Evolutionary conservation across 2,329 filamentous ascomycete species (phyloP), one percentile per base, ranked within the genome.

Genomic region (Pseudopithomyces maydicus): DNA sequence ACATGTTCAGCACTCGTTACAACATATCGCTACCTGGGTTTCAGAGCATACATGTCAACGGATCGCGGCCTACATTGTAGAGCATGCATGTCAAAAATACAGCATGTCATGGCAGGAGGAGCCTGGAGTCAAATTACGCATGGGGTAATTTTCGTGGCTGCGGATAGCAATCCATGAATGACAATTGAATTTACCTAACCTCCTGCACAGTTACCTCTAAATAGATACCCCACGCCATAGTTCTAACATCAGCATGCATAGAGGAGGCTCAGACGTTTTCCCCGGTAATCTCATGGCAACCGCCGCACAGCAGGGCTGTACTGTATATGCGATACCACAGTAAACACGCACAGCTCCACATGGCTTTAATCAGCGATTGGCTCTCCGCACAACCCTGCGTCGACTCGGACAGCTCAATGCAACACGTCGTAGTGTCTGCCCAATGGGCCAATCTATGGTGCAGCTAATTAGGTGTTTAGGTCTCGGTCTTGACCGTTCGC

Each of bases 401-500:
- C 7, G 6, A 19, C 11, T 19, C n/a, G 6, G 41, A 45, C 50
- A 52, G 50, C 39, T 36, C 41, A 45, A 17, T 52, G 50, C 41
- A 44, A 47, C 51, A 20, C 39, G 42, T 33, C 20, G 22, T n/a
- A 20, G 32, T 10, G 36, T 11, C 6, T n/a, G 17, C n/a, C 5
- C 26, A 43, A 22, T 35, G 11, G 7, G 23, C 15, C 12, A 14
- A 43, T 33, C 7, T 51, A 15, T 14, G 14, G 38, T 26, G 22
- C 29, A 17, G 39, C 50, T 45, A 45, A 52, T 38, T 14, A 45
- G 20, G 42, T 53, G 33, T 35, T 41, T 22, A 6, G 4, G 19
- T 15, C 29, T 54, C 52, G 52, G 52, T 49, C 44, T 48, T 48
- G 19, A 48, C 52, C 52, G 52, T 43, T 44, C 44, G 61, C 53